Conservation (phyloP, 108 stramenopile species). For the Skeletonema potamos region DNA sequence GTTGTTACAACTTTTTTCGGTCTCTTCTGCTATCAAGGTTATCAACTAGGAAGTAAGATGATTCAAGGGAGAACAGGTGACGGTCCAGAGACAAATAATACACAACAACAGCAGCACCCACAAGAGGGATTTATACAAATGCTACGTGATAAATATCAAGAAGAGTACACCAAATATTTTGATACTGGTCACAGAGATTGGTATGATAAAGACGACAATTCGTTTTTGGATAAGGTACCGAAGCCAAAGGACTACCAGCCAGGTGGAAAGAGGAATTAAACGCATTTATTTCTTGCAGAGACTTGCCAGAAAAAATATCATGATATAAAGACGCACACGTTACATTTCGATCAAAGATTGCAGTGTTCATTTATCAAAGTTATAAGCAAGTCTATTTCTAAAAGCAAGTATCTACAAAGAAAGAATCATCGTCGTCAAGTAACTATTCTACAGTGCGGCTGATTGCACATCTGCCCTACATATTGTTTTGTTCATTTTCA, state of each 20-base stretch:
- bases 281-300: background rate
- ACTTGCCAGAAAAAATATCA: background rate
- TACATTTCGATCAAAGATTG: background rate
- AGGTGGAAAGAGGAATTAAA: constrained; percentile 45
- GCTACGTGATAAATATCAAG: constrained; percentile 65
- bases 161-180: constrained; percentile 67
- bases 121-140: constrained; percentile 60
- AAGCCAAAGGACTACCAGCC: constrained; percentile 52
- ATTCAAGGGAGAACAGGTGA: constrained; percentile 19
- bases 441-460: background rate
- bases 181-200: constrained; percentile 69
- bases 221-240: constrained; percentile 73
- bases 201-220: constrained; percentile 83
- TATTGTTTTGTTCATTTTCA: background rate
- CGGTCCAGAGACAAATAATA: background rate
- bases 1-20: constrained; percentile 59
- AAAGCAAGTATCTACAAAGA: background rate
- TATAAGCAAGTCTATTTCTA: background rate
- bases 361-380: background rate
- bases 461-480: background rate
- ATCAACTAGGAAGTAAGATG: constrained; percentile 60
- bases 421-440: background rate
- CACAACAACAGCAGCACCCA: constrained; percentile 12
- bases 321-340: background rate
- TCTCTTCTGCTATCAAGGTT: constrained; percentile 57